Base-by-base conservation (phyloP, 2,329 filamentous ascomycete genomes). In the Claviceps spartinae region DNA sequence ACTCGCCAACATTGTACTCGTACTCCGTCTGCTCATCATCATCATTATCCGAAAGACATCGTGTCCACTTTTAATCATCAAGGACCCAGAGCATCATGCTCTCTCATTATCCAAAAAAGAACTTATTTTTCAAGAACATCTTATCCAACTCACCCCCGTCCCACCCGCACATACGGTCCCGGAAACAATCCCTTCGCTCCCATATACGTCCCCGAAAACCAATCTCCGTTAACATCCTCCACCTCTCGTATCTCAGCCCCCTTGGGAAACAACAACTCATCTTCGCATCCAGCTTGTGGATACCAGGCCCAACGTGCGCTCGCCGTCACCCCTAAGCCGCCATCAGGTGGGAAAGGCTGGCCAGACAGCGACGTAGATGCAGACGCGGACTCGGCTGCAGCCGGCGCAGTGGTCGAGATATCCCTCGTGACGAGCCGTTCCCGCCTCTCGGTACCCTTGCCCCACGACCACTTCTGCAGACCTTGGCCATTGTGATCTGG, bases 151-250 rank as follows among this genome's bases (percentile, higher is more conserved):
- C 48, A 50, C 30, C 48, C 20, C 3, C 47, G 37, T 41, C 5
- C 43, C 9, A 51, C 24, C 20, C 50, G 72, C 26, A 89, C 86
- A 73, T 91, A 91, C 7, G 80, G 78, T 6, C 83, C 82, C 4
- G 90, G 90, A 63, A 96, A 94, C 57, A 96, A 61, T 0, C 88
- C 90, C 59, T 80, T 82, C 24, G 70, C 72, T 0, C 88, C 89
- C 69, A 88, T 89, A 72, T 95, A 96, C 30, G 82, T 81, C 0
- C 91, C 91, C 69, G 84, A 85, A 61, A 78, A 89, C 90, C 90
- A 97, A 65, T 95, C 89, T 18, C 84, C 86, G 64, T 95, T 95
- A 47, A 94, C 81, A 65, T 93, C 86, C 64, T 91, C 85, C 40
- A 85, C 81, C 69, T 97, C 91, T 6, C 77, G 76, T 14, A 97